Conservation (phyloP, 345 rosid genomes). For the Eucalyptus curtisii region DNA sequence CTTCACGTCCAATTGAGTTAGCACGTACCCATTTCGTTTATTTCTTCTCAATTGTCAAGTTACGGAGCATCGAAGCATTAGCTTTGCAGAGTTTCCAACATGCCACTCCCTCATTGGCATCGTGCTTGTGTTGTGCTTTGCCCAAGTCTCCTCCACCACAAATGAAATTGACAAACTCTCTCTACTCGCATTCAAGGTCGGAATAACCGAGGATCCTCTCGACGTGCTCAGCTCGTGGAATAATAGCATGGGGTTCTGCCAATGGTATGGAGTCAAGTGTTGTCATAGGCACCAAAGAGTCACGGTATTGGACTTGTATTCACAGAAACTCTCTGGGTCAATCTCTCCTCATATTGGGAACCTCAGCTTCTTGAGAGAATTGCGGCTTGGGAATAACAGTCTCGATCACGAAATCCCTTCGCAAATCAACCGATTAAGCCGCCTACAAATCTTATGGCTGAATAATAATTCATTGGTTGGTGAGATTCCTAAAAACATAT, state of each 20-base stretch:
- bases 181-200: neutral
- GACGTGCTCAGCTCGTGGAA: neutral
- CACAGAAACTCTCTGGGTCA: neutral
- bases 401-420: neutral
- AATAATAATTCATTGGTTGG: neutral
- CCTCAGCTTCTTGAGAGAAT: neutral
- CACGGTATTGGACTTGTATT: neutral
- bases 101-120: neutral
- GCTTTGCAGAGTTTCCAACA: neutral
- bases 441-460: neutral
- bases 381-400: neutral
- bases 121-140: neutral
- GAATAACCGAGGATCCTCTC: neutral
- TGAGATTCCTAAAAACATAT: neutral
- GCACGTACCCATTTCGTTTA: neutral
- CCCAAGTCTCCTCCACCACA: neutral
- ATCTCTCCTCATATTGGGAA: neutral
- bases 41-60: neutral
- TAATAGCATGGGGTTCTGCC: neutral
- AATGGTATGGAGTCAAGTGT: neutral
- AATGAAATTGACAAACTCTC: neutral
- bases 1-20: neutral
- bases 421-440: neutral
- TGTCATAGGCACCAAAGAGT: neutral
- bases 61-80: neutral